These are phyloP conservation scores for Geoglossum glabrum DNA, from an alignment of 495 filamentous ascomycete genomes.

Conservation along the genomic window DNA sequence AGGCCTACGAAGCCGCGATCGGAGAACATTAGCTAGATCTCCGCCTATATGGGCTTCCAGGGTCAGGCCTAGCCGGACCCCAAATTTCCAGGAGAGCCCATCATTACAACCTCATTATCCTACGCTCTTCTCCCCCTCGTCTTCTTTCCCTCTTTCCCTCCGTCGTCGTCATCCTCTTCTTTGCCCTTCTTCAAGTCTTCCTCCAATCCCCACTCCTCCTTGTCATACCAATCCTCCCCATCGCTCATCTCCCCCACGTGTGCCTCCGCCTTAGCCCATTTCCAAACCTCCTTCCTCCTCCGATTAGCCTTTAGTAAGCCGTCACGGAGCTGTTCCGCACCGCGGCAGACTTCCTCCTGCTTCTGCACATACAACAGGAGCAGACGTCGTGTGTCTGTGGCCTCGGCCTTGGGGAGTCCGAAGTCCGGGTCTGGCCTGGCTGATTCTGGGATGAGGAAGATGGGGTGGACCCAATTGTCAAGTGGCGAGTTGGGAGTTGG, in stretches of 20 bases:
- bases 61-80: no score
- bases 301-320: conserved; percentile 58
- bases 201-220: conserved; percentile 67
- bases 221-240: conserved; percentile 91
- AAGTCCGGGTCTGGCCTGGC: conserved; percentile 58
- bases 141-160: conserved; percentile 2
- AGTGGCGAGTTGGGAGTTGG: conserved; percentile 17
- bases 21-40: no score
- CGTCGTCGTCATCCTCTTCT: conserved; percentile 56
- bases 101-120: not conserved
- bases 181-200: conserved; percentile 79
- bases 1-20: no score
- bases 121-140: conserved; percentile 3
- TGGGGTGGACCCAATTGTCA: conserved; percentile 47
- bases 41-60: no score
- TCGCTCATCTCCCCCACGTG: conserved; percentile 76
- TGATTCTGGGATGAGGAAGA: conserved; percentile 56
- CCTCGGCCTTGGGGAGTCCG: conserved; percentile 61
- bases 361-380: conserved; percentile 80
- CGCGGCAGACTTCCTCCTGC: conserved; percentile 83
- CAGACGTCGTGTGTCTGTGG: conserved; percentile 69
- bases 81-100: not conserved
- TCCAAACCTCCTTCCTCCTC: conserved; percentile 56
- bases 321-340: conserved; percentile 51
- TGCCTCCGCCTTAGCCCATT: conserved; percentile 77